Base-by-base conservation (phyloP, 768 basidiomycete species). In the Psilocybe sp. region DNA sequence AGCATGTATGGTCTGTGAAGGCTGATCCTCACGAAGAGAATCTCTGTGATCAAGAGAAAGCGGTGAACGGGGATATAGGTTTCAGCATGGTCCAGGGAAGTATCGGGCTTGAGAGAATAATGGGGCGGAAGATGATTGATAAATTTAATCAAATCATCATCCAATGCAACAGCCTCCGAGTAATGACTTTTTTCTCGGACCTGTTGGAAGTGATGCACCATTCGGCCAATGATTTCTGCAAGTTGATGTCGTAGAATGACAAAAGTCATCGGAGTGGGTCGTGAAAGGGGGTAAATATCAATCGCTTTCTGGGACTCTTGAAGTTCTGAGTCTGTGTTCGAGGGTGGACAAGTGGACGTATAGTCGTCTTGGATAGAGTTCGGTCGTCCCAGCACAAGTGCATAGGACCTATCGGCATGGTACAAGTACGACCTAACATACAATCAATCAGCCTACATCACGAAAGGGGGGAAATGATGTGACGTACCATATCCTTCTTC, bases 121-220 rank as follows among this genome's bases (percentile, higher is more conserved):
- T 92, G 84, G 11, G 89, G 85, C 11, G 94, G 94, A 9, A 97
- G 74, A 49, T 75, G 73, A 34, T 79, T 74, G 54, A 92, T 81
- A 60, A 93, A 92, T 57, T 79, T 80, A 46, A 88, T 73, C 35
- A 97, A 68, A 48, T 95, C 90, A 28, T 92, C 90, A 59, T 97
- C 94, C 23, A 97, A 76, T 1, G 77, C 69, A 39, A 87, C 64
- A 34, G 94, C 90, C 63, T 96, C 92, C 20, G 82, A 78, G 65
- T 96, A 96, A 58, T 89, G 89, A 49, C 83, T 85, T 50, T 76
- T 81, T 18, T 81, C 80, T 39, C 83, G 79, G 32, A 94, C 83
- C 69, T 88, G 86, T 64, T 96, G 94, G 69, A 94, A 96, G 69
- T 95, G 91, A 60, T 93, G 90, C 36, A 92, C 90, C 62, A 97